These are phyloP conservation scores for Globisporangium lucens DNA, from an alignment of 352 stramenopile genomes.

Conservation along the genomic window DNA sequence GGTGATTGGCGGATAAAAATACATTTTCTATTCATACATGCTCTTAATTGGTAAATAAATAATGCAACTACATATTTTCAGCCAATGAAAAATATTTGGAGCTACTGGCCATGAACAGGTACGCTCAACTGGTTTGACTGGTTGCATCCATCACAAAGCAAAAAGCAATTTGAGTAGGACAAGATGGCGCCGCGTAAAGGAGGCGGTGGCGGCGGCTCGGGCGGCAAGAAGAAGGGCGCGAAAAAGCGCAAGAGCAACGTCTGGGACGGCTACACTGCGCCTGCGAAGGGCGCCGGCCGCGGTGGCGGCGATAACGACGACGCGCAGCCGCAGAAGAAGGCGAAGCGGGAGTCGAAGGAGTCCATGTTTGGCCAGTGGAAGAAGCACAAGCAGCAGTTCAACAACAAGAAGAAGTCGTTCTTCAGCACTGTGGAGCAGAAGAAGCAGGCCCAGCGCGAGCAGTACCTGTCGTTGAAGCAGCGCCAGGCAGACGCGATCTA, in stretches of 20 bases:
- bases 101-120: constrained; percentile 5
- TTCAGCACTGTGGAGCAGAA: constrained; percentile 37
- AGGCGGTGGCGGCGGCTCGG: constrained; percentile 1
- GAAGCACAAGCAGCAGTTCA: constrained; percentile 46
- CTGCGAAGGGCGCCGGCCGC: constrained; percentile 12
- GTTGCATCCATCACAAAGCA: not conserved
- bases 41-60: not conserved
- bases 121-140: not conserved
- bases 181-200: constrained; percentile 31
- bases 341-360: constrained; percentile 19
- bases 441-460: constrained; percentile 45
- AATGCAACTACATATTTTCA: not conserved
- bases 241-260: constrained; percentile 54
- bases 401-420: constrained; percentile 45
- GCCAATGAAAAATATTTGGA: not conserved
- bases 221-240: constrained; percentile 40
- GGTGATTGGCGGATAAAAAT: too few species aligned
- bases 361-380: constrained; percentile 84
- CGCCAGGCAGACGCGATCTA: constrained; percentile 42
- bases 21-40: not conserved
- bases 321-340: constrained; percentile 16
- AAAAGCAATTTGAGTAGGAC: not conserved
- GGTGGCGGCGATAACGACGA: constrained; percentile 11
- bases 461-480: constrained; percentile 33
- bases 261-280: constrained; percentile 39